Evolutionary conservation across 2,329 filamentous ascomycete genomes (phyloP), one percentile per base, ranked within the genome.

Genomic region (Aspergillus jensenii): DNA sequence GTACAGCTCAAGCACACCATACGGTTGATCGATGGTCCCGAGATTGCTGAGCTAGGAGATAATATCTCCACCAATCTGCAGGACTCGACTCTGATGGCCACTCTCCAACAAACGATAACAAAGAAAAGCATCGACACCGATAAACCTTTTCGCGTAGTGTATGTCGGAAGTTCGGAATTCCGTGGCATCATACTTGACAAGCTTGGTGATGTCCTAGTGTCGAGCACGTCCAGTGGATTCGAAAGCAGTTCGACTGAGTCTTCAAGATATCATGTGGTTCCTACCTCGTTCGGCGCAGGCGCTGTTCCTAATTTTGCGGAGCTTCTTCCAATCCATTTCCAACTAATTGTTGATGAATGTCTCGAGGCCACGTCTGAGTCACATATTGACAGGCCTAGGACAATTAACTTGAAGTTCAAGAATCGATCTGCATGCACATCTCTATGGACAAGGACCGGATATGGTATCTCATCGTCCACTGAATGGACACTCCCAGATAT

Each of bases 341-440:
- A 80, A 60, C 71, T 81, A 14, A 73, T 79, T 51, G 78, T 81
- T 39, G 78, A 81, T 47, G 78, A 80, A 58, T 81, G 78, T 57
- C 62, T 73, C 41, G 67, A 67, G 21, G 75, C 76, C 19, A 62
- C 64, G 1, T 67, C 67, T 15, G 67, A 67, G n/a, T 45, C 60
- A 25, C 63, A 62, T 15, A 58, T 62, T 6, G 61, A 65, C 48
- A 66, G 64, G 14, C 65, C 71, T 47, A 67, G 65, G 48, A 68
- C 71, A n/a, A 70, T 80, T 46, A 62, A 60, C 15, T 59, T 79
- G 46, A 65, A 61, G 6, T 72, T 79, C 55, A 78, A 78, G 63
- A 74, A 75, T 35, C 68, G 74, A 5, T 68, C 74, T 14, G 50
- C 67, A 17, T 75, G 74, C 54, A 70, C 62, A 2, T 79, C 76